These are phyloP conservation scores for Physcia stellaris DNA, from an alignment of 495 filamentous ascomycete genomes.

Conservation along the genomic window DNA sequence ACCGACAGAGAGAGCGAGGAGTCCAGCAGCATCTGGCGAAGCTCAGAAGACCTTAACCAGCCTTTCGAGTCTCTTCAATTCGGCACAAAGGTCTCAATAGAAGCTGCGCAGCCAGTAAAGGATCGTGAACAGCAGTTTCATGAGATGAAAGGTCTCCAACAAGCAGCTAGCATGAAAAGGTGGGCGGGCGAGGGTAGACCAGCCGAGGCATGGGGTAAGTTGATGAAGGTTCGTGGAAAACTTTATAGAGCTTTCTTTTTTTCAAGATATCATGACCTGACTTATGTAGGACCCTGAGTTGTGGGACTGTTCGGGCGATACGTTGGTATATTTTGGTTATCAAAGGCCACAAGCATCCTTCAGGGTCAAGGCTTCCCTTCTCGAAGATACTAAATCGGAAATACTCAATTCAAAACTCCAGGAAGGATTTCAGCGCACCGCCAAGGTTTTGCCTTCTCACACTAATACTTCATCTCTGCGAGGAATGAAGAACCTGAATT, in stretches of 20 bases:
- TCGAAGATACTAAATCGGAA: constrained; percentile 27
- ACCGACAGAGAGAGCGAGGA: background rate
- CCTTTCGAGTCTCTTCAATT: background rate
- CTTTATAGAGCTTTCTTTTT: background rate
- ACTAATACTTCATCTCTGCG: background rate
- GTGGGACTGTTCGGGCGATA: constrained; percentile 49
- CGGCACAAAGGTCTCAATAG: constrained; percentile 4
- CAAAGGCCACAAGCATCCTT: constrained; percentile 37
- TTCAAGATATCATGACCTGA: background rate
- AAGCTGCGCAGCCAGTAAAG: constrained; percentile 5
- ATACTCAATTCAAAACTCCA: constrained; percentile 22
- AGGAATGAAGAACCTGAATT: constrained; percentile 2
- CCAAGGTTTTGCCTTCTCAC: background rate
- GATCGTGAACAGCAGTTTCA: background rate
- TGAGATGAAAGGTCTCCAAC: constrained; percentile 12
- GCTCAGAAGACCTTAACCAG: background rate
- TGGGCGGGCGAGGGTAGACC: constrained; percentile 10
- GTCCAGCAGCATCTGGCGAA: constrained; percentile 1
- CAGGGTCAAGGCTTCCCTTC: constrained; percentile 38
- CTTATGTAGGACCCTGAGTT: constrained; percentile 39
- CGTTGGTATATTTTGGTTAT: constrained; percentile 40
- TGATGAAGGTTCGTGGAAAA: constrained; percentile 7
- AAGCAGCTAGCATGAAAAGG: constrained; percentile 12
- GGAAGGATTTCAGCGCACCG: constrained; percentile 12
- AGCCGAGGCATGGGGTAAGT: constrained; percentile 11